Conservation (phyloP, 257 asterid species). For the Henckelia pumila region DNA sequence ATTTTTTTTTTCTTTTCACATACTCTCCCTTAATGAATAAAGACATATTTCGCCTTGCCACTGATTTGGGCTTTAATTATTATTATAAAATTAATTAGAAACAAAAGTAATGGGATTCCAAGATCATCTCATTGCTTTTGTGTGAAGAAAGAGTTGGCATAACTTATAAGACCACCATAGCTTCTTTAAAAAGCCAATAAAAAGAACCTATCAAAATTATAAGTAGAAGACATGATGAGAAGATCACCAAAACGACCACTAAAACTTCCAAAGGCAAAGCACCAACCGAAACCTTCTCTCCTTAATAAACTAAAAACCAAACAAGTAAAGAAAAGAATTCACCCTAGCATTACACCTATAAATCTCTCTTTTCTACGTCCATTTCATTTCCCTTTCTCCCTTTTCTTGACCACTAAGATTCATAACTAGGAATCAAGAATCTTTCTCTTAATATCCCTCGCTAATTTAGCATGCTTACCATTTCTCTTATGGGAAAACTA, state of each 20-base stretch:
- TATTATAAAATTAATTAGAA: no score
- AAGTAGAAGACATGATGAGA: background rate
- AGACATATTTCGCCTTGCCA: background rate
- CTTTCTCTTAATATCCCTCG: slow-evolving; percentile 6
- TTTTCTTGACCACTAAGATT: slow-evolving; percentile 9
- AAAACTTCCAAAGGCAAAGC: slow-evolving; percentile 29
- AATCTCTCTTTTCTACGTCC: slow-evolving; percentile 28
- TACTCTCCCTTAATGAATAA: no score
- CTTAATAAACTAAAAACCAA: slow-evolving; percentile 33
- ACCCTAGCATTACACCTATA: slow-evolving; percentile 21
- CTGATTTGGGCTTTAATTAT: background rate
- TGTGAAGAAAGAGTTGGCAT: slow-evolving; percentile 25
- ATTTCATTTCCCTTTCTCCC: slow-evolving; percentile 39
- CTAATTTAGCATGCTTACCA: slow-evolving; percentile 9
- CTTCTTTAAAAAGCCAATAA: slow-evolving; percentile 13
- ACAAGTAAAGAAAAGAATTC: slow-evolving; percentile 53
- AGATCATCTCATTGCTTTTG: slow-evolving; percentile 17
- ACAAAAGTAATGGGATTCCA: background rate
- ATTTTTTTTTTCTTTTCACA: no score
- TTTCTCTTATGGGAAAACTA: background rate
- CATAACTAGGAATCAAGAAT: slow-evolving; percentile 21
- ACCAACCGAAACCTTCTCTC: slow-evolving; percentile 29
- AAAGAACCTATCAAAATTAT: slow-evolving; percentile 8
- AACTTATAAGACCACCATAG: slow-evolving; percentile 20
- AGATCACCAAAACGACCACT: background rate